Conservation (phyloP, 805 yeast genomes). For the Candida silvatica region DNA sequence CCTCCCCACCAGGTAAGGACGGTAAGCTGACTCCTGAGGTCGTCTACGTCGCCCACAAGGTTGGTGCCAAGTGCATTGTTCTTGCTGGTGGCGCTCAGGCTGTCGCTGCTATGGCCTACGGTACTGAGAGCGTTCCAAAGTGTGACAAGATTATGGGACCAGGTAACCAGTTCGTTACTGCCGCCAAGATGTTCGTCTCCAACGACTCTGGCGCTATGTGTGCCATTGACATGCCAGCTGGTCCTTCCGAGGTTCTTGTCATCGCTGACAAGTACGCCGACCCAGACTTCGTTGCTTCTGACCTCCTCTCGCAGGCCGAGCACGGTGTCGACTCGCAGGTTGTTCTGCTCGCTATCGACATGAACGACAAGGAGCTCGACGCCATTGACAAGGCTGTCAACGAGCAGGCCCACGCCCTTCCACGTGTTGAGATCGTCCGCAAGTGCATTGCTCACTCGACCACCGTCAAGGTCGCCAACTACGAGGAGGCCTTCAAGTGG, state of each 20-base stretch:
- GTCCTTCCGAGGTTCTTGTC: slow-evolving; percentile 97
- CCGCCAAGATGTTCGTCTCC: slow-evolving; percentile 96
- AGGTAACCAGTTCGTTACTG: slow-evolving; percentile 98
- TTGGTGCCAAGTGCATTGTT: slow-evolving; percentile 85
- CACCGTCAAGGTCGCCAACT: slow-evolving; percentile 56
- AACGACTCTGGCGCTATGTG: slow-evolving; percentile 93
- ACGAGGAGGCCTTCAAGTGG: slow-evolving; percentile 77
- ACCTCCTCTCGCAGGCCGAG: slow-evolving; percentile 94
- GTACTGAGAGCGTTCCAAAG: slow-evolving; percentile 86
- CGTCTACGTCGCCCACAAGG: slow-evolving; percentile 92
- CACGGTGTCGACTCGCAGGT: slow-evolving; percentile 99
- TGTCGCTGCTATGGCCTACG: slow-evolving; percentile 97
- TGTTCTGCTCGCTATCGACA: slow-evolving; percentile 73
- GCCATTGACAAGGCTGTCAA: slow-evolving; percentile 78
- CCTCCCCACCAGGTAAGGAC: slow-evolving; percentile 92
- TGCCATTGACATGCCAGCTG: slow-evolving; percentile 99
- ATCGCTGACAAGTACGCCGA: slow-evolving; percentile 83
- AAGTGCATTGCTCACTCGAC: slow-evolving; percentile 89
- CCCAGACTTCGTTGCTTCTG: slow-evolving; percentile 96
- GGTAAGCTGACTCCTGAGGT: slow-evolving; percentile 96
- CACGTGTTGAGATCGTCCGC: slow-evolving; percentile 90
- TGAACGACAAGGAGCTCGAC: slow-evolving; percentile 49
- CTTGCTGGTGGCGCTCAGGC: slow-evolving; percentile 99
- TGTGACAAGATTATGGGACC: slow-evolving; percentile 98
- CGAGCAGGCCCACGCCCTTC: slow-evolving; percentile 72